These are phyloP conservation scores for Blepharisma stoltei DNA, from an alignment of 73 alveolate genomes.

Conservation along the genomic window DNA sequence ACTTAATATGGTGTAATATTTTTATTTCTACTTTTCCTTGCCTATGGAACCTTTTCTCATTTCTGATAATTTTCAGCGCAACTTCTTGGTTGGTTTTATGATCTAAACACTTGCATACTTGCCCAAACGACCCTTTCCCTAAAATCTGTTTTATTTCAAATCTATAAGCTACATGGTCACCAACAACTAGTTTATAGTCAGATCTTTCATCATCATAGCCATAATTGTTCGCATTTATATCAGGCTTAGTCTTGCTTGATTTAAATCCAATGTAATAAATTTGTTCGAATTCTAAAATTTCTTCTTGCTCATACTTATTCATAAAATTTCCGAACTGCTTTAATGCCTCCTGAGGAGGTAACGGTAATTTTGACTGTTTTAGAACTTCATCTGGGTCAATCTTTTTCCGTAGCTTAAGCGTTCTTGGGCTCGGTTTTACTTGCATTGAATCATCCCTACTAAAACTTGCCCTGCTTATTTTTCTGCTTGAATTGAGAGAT, in stretches of 20 bases:
- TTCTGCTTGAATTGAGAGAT: too few species aligned
- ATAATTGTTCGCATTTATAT: slow-evolving; percentile 20
- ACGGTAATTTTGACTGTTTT: too few species aligned
- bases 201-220: slow-evolving; percentile 56
- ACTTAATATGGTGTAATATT: slow-evolving; percentile 40
- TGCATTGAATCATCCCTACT: too few species aligned
- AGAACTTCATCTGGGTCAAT: too few species aligned
- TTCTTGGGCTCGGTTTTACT: too few species aligned
- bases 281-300: slow-evolving; percentile 28
- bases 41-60: slow-evolving; percentile 42
- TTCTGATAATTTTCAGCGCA: slow-evolving; percentile 41
- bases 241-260: neutral
- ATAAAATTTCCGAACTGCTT: neutral
- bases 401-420: too few species aligned
- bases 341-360: too few species aligned
- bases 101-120: slow-evolving; percentile 32
- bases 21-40: slow-evolving; percentile 47
- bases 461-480: too few species aligned
- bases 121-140: slow-evolving; percentile 90
- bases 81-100: slow-evolving; percentile 40
- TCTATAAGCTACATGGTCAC: slow-evolving; percentile 70
- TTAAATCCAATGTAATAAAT: slow-evolving; percentile 34
- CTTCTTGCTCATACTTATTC: slow-evolving; percentile 39
- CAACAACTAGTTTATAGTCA: slow-evolving; percentile 57
- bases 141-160: slow-evolving; percentile 57